Base-by-base conservation (phyloP, 148 eudicot genomes). In the Heliamphora exappendiculata region DNA sequence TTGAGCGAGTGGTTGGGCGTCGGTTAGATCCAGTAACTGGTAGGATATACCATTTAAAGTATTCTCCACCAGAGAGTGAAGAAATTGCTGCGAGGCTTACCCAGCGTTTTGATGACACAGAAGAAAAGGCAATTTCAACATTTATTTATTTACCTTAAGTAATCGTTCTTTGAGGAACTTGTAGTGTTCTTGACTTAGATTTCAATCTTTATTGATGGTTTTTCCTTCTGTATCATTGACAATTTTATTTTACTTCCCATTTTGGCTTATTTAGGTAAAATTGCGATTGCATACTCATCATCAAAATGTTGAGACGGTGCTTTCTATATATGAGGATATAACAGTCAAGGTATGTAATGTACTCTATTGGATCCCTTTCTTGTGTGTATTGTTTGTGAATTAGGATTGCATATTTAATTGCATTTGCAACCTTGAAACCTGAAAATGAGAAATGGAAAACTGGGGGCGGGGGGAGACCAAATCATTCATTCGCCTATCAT, bases 1-100 rank as follows among this genome's bases (percentile, higher is more conserved):
- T 96, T 79, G 99, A 96, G 78, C 87, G 99, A 84, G 99, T 96
- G 66, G 98, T 91, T 76, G 99, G 99, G 78, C 97, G 99, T 63
- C 88, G 99, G 73, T 80, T 85, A 80, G 99, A 96, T 88, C 99
- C 98, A 65, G 95, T 91, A 49, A 91, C 98, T 62, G 98, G 98
- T 49, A 96, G 82, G 81, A 96, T 93, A 84, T 96, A 96, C 78
- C 99, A 96, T 82, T 81, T 96, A 63, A 88, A 84, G 63, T 96
- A 93, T 81, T 89, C 94, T 51, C 99, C 98, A 36, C 99, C 99
- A n/a, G 99, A 96, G 86, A 91, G 79, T 74, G 98, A 93, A 86
- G 99, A 96, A 81, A 93, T 96, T 78, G 93, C 95, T 73, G 84
- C 91, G 26, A 85, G 99, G 81, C 89, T 96, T 76, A 91, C 97